Base-by-base conservation (phyloP, 2,329 filamentous ascomycete genomes). In the Fusarium sublunatum region DNA sequence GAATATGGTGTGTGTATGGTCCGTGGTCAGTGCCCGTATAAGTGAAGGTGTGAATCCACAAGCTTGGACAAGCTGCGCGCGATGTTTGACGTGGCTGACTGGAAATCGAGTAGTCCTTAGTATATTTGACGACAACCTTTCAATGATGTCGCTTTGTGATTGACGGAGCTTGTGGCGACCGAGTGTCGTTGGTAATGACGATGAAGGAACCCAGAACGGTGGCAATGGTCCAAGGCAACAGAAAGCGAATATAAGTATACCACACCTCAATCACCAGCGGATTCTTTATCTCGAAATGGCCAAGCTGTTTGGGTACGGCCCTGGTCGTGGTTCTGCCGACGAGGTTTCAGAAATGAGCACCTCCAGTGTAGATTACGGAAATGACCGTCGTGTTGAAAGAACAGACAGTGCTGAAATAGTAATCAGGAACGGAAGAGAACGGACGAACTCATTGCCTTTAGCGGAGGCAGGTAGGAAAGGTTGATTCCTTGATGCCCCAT, bases 1-100 rank as follows among this genome's bases (percentile, higher is more conserved):
- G 12, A 8, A 24, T 8, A 24, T 36, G 34, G 15, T 29, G 36
- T 39, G 15, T 39, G 31, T 19, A 32, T 54, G 15, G 32, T 44
- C 6, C 24, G 31, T 32, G 48, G 29, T 28, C 53, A 39, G 26
- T 46, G 22, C 36, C 52, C 36, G 46, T 64, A 41, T 65, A 65
- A 65, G 61, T 61, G 61, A 49, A 47, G 49, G 57, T 35, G 53
- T 19, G 46, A 44, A 47, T 58, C 61, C 38, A 42, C 50, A 31
- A 47, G 47, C 26, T 64, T 36, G 45, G 34, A 42, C 25, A 57
- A 35, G 46, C 25, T 55, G n/a, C n/a, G n/a, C n/a, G n/a, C 25
- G 32, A 58, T 58, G 41, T 58, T 32, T 25, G 43, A 34, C 49
- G 47, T 43, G 45, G 44, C 49, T 48, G 41, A 57, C 49, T 66